Conservation (phyloP, 139 green algal species). For the Tetratostichococcus sp. region DNA sequence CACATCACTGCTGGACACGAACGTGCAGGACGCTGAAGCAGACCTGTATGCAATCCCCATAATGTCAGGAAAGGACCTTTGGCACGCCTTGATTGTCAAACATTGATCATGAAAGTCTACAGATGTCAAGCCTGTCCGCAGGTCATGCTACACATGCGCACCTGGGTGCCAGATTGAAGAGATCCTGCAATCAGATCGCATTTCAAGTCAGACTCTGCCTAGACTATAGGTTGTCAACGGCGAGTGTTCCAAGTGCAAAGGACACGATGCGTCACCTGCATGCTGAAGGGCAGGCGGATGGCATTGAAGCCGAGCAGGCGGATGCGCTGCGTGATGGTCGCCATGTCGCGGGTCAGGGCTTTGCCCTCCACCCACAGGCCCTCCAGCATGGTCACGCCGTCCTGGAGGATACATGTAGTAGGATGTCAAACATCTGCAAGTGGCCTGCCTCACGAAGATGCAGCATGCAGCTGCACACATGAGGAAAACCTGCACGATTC, state of each 20-base stretch:
- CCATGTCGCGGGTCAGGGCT: not conserved
- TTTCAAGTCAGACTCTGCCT: too few relatives aligned
- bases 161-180: not conserved
- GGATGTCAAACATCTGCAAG: too few relatives aligned
- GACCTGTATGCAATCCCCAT: not conserved
- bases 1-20: not conserved
- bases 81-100: too few relatives aligned
- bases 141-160: not conserved
- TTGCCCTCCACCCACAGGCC: not conserved
- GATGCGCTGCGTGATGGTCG: conserved; percentile 18
- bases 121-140: not conserved
- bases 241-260: too few relatives aligned
- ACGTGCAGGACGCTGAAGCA: not conserved
- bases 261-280: too few relatives aligned
- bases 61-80: too few relatives aligned
- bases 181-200: conserved; percentile 11
- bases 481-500: too few relatives aligned
- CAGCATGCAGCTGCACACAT: too few relatives aligned
- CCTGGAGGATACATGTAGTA: not conserved
- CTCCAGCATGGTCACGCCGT: conserved; percentile 14
- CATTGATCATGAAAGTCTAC: too few relatives aligned
- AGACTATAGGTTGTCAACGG: too few relatives aligned
- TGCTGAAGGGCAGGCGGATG: conserved; percentile 24
- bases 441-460: too few relatives aligned
- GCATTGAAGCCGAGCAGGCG: conserved; percentile 21